Percentiles rank a stretch among this genome's conserved stretches.
These are phyloP conservation scores for Meripilus lineatus DNA, from an alignment of 1,284 basidiomycete species.

Conservation along the genomic window DNA sequence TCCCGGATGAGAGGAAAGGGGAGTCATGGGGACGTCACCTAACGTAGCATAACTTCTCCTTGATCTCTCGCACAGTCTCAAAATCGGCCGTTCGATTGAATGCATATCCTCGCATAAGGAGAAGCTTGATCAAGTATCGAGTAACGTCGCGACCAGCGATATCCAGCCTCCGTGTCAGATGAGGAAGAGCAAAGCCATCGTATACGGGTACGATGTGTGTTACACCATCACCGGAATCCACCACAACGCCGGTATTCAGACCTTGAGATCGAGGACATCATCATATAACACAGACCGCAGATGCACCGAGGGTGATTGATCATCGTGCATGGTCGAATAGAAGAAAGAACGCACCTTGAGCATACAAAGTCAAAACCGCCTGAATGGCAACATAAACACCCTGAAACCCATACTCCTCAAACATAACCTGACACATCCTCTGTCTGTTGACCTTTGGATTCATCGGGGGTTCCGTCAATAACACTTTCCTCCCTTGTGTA, in stretches of 20 bases:
- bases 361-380: slow-evolving; percentile 96
- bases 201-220: slow-evolving; percentile 99
- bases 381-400: slow-evolving; percentile 98
- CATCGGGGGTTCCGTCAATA: slow-evolving; percentile 99
- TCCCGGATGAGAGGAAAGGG: background rate
- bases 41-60: slow-evolving; percentile 98
- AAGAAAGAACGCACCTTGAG: slow-evolving; percentile 72
- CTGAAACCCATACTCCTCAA: slow-evolving; percentile 96
- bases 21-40: slow-evolving; percentile 45
- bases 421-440: slow-evolving; percentile 98
- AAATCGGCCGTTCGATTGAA: slow-evolving; percentile 99
- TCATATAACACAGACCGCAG: background rate
- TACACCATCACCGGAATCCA: slow-evolving; percentile 98
- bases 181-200: slow-evolving; percentile 93
- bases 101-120: slow-evolving; percentile 97
- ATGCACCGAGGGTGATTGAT: background rate
- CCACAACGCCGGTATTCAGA: slow-evolving; percentile 96
- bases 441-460: slow-evolving; percentile 94
- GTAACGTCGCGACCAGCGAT: slow-evolving; percentile 99
- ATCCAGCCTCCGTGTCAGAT: slow-evolving; percentile 90
- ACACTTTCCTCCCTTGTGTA: slow-evolving; percentile 83
- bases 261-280: slow-evolving; percentile 45
- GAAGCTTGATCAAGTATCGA: slow-evolving; percentile 95
- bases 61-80: slow-evolving; percentile 97
- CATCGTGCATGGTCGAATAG: background rate